Evolutionary conservation across 441 rosid genomes (phyloP), one percentile per base, ranked within the genome.

Genomic region (Breynia disticha): DNA sequence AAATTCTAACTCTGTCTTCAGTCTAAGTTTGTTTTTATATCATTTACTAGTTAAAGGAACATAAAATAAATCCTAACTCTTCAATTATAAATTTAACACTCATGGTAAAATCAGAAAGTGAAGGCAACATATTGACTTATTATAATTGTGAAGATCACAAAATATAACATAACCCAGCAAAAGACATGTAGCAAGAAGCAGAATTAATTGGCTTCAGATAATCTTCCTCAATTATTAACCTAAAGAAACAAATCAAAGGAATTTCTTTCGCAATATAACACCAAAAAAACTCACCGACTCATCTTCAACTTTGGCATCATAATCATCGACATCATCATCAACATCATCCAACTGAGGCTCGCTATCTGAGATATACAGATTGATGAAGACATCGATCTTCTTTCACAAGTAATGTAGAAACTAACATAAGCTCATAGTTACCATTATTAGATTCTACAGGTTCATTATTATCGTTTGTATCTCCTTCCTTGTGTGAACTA

Each of bases 281-380:
- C 14, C 16, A 32, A 52, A 52, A 48, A 59, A 24, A 74, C 97
- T 75, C 70, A 94, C 99, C 38, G 73, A 76, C 68, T 75, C 91
- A 55, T 90, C 94, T 62, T 74, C 94, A 20, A 86, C 73, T 46
- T 64, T 71, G 41, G 73, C 19, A 65, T 76, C 73, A 67, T 78
- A 90, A 66, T 94, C 97, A 57, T 75, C 93, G 61, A 87, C 95
- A 35, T 57, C 63, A 48, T 78, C 80, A 41, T 85, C 93, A 52
- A 67, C 75, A 55, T 54, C 54, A 67, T 67, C 82, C 18, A 65
- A 72, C 46, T 58, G 77, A 73, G 66, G 66, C 59, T 64, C 57
- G 56, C 60, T 61, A 62, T 46, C 35, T 37, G 18, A 7, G 16
- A 32, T 16, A 48, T 5, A 22, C 35, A 19, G 0, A 20, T 19